Base-by-base conservation (phyloP, 805 yeast genomes). In the Saturnispora diversa region DNA sequence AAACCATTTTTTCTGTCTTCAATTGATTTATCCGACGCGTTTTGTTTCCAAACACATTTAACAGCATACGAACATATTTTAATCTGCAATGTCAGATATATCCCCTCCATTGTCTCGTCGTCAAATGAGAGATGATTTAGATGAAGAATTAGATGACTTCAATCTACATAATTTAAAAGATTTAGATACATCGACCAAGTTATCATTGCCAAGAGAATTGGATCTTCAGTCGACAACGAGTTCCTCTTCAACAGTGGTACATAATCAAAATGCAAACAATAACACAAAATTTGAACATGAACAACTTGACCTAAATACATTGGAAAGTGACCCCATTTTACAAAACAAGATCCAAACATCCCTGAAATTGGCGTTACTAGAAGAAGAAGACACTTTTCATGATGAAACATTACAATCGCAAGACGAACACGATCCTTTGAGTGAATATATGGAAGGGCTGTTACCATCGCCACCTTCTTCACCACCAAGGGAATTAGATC, bases 401-500 rank as follows among this genome's bases (percentile, higher is more conserved):
- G 34, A 36, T 15, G 39, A 36, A 9, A 36, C 39, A 7, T 25
- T 35, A 4, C 19, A 24, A 32, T 9, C 8, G 10, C 16, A 10
- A 5, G 47, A 44, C 8, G 41, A 46, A 10, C 10, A 26, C 19
- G 74, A 68, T n/a, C n/a, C n/a, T n/a, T n/a, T n/a, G n/a, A n/a
- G n/a, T 31, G 59, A 54, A 63, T 69, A 47, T 67, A 66, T 47
- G 12, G 68, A 72, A 40, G 53, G 58, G 43, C 58, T 65, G 35
- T 50, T 63, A 22, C 77, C 82, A 10, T 75, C 83, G 31, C 84
- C 86, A n/a, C 82, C 84, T 6, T 65, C 83, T 13, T 74, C 83
- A 13, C 92, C 94, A 2, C 92, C 94, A 3, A 70, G 73, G 44
- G 94, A 84, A 50, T 62, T 88, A 41, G 87, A 84, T 55, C 94